phyloP scores from a whole-genome alignment of 768 basidiomycete species.

The Clathrus columnatus region DNA sequence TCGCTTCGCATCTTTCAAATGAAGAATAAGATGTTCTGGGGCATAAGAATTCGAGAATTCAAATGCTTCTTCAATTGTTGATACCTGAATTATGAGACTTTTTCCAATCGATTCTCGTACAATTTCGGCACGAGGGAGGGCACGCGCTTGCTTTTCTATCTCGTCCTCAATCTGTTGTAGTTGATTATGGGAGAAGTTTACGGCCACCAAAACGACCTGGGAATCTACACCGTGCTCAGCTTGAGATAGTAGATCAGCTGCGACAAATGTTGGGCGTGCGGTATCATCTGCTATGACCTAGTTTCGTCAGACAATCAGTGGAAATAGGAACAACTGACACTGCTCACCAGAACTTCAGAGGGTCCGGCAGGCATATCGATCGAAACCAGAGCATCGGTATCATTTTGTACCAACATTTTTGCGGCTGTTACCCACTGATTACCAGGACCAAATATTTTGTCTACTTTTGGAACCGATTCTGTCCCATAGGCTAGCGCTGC shows the following conservation, averaged over 20 bases:
- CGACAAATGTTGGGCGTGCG: constrained; percentile 82
- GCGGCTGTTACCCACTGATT: constrained; percentile 99
- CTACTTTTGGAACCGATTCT: constrained; percentile 89
- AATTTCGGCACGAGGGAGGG: constrained; percentile 83
- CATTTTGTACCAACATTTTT: constrained; percentile 99
- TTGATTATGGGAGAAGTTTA: constrained; percentile 53
- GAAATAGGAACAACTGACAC: neutral
- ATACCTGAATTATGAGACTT: constrained; percentile 77
- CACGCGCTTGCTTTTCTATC: constrained; percentile 80
- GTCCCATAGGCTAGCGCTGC: constrained; percentile 97
- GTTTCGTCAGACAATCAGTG: constrained; percentile 17
- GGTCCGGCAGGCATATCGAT: constrained; percentile 99
- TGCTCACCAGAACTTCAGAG: constrained; percentile 87
- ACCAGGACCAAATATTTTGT: constrained; percentile 98
- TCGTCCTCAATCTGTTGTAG: constrained; percentile 73
- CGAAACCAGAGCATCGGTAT: constrained; percentile 89
- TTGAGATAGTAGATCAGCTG: constrained; percentile 94
- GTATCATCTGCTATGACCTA: constrained; percentile 93
- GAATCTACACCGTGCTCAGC: constrained; percentile 98
- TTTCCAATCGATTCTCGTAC: constrained; percentile 81
- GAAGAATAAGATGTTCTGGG: constrained; percentile 94
- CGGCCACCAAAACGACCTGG: constrained; percentile 88
- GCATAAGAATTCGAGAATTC: constrained; percentile 95
- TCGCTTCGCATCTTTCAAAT: constrained; percentile 63
- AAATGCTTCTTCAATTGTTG: constrained; percentile 65